Percentiles rank a stretch among this genome's conserved stretches.
Evolutionary conservation across 2,329 filamentous ascomycete genomes (phyloP).

Genomic region (Ophiosphaerella narmari): DNA sequence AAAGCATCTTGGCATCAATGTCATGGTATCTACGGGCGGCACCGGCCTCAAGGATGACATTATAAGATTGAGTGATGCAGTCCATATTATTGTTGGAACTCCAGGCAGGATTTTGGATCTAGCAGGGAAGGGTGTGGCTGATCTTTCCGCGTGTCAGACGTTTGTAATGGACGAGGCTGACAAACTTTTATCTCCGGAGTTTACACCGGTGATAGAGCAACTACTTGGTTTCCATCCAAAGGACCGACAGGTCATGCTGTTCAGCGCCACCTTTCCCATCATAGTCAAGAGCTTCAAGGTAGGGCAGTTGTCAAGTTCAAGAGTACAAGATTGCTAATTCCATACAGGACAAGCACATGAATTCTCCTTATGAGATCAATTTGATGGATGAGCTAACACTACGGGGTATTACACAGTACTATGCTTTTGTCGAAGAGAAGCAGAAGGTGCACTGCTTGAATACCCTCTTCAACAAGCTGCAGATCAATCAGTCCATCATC

Average conservation of each 20-base stretch:
- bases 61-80: constrained; percentile 87
- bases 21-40: constrained; percentile 98
- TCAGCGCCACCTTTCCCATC: constrained; percentile 95
- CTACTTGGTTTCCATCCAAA: constrained; percentile 93
- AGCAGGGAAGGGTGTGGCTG: constrained; percentile 93
- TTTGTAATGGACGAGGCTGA: constrained; percentile 99
- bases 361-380: constrained; percentile 95
- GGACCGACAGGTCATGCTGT: constrained; percentile 98
- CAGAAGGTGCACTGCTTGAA: constrained; percentile 99
- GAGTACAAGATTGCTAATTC: constrained; percentile 7
- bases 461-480: constrained; percentile 96
- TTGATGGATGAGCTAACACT: constrained; percentile 99
- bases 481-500: constrained; percentile 99
- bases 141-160: constrained; percentile 93
- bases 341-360: constrained; percentile 87
- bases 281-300: constrained; percentile 94
- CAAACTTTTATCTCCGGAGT: constrained; percentile 94
- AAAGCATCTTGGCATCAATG: constrained; percentile 95
- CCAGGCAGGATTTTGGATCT: constrained; percentile 95
- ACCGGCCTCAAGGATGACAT: constrained; percentile 96
- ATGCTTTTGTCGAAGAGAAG: constrained; percentile 98
- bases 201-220: constrained; percentile 97
- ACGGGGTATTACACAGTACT: constrained; percentile 98
- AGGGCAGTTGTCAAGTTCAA: constrained; percentile 7
- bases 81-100: constrained; percentile 97